These are phyloP conservation scores for Fusarium sp. DNA, from an alignment of 2,329 filamentous ascomycete genomes.

Conservation along the genomic window DNA sequence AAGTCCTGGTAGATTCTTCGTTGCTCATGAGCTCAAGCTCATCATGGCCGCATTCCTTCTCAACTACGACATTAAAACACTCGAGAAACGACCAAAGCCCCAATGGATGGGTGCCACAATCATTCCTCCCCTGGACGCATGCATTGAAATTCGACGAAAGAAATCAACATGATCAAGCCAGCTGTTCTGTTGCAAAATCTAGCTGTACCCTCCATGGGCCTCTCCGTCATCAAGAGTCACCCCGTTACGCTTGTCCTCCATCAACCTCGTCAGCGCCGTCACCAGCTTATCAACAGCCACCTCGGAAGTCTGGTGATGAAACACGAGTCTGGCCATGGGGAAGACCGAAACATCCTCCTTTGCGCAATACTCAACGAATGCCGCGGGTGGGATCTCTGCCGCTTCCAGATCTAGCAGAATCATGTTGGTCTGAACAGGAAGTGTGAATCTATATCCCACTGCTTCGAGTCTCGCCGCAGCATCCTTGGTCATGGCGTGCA, in stretches of 20 bases:
- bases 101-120: conserved; percentile 57
- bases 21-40: conserved; percentile 65
- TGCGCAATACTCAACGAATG: conserved; percentile 32
- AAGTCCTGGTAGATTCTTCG: conserved; percentile 65
- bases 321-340: conserved; percentile 29
- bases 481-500: conserved; percentile 33
- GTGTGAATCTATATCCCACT: conserved; percentile 35
- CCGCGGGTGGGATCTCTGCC: conserved; percentile 28
- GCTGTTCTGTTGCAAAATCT: neutral
- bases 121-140: conserved; percentile 41
- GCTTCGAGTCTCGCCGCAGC: conserved; percentile 18
- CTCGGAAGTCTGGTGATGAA: conserved; percentile 35
- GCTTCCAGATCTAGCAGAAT: conserved; percentile 37
- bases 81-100: conserved; percentile 51
- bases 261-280: conserved; percentile 22
- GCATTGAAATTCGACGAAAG: conserved; percentile 41
- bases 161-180: neutral
- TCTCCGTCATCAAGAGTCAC: conserved; percentile 4
- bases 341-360: conserved; percentile 20
- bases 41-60: conserved; percentile 59
- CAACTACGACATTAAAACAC: conserved; percentile 61
- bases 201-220: conserved; percentile 23
- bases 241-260: conserved; percentile 14
- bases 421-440: conserved; percentile 44
- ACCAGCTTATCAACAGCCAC: conserved; percentile 12